Evolutionary conservation across 78 protist genomes (phyloP), one percentile per base, ranked within the genome.

Genomic region (Dictyostelium capitatum): DNA sequence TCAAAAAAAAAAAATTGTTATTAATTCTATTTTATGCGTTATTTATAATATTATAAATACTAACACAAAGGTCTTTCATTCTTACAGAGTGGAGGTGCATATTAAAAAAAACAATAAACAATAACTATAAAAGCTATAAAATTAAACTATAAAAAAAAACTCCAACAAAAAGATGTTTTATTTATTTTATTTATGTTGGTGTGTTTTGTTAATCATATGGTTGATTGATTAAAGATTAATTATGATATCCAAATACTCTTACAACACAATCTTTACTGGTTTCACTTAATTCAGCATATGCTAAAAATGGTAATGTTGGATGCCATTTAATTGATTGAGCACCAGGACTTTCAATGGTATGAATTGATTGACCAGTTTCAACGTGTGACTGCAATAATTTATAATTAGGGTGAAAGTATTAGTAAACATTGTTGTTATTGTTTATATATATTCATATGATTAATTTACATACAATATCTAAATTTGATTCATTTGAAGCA

Each of bases 301-400:
- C 93, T 15, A 87, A 59, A 53, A 77, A 17, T 23, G 93, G 93
- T 32, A 37, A 25, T 25, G 65, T 87, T 57, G 93, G 93, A 77
- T 64, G 78, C 93, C 93, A 87, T 53, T 56, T 32, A 14, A 87
- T 5, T n/a, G 85, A 87, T 51, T 48, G 62, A 43, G 51, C 8
- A 37, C 83, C 93, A 8, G 79, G 75, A 30, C 80, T 6, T 30
- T 25, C 50, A 11, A 87, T 54, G 65, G 79, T 75, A 30, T 28
- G 67, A 43, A 87, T 56, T 15, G 93, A 64, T 87, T 87, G 93
- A n/a, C 93, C 83, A 57, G 56, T 87, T 47, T 87, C 93, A 77
- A 87, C 79, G 77, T 87, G 93, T 25, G 72, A 46, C 91, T 83
- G 54, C 23, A n/a, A 48, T 14, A 12, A 30, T 46, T n/a, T n/a